phyloP scores from a whole-genome alignment of 1,139 yeast genomes.

The Scheffersomyces cryptocercus region DNA sequence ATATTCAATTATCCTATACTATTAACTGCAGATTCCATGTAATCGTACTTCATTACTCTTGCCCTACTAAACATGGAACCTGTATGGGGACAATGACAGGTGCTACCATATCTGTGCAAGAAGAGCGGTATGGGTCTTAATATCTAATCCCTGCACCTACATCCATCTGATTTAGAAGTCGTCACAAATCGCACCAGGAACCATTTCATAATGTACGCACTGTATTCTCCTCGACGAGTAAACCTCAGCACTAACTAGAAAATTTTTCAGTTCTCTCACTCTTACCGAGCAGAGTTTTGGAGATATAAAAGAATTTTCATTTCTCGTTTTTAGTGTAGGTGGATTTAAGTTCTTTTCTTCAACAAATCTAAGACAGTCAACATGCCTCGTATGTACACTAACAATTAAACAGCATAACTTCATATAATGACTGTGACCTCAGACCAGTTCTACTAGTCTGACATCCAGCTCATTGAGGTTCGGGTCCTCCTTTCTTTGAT shows the following conservation, averaged over 20 bases:
- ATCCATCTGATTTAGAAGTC: too few species aligned
- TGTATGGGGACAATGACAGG: too few species aligned
- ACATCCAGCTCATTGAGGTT: constrained; percentile 44
- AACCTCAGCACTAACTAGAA: neutral
- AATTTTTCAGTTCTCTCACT: constrained; percentile 7
- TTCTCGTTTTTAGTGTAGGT: constrained; percentile 4
- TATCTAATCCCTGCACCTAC: too few species aligned
- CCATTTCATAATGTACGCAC: neutral
- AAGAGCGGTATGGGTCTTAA: too few species aligned
- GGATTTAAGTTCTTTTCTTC: constrained; percentile 10
- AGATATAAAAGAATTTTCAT: constrained; percentile 6
- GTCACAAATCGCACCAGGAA: too few species aligned
- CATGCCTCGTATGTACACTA: constrained; percentile 58
- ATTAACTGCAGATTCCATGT: too few species aligned
- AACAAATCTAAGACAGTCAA: constrained; percentile 28
- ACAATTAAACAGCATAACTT: constrained; percentile 7
- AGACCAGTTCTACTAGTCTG: constrained; percentile 1
- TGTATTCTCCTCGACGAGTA: neutral
- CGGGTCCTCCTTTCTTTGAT: constrained; percentile 65
- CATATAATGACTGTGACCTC: neutral
- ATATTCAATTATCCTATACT: too few species aligned
- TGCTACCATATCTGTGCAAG: too few species aligned
- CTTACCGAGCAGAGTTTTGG: constrained; percentile 1
- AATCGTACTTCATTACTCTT: too few species aligned
- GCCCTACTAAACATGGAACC: too few species aligned